A percentile compares a stretch with the other conserved stretches of the same genome.
Conservation (phyloP, 1,284 basidiomycete species). For the Amylostereum chailletii region DNA sequence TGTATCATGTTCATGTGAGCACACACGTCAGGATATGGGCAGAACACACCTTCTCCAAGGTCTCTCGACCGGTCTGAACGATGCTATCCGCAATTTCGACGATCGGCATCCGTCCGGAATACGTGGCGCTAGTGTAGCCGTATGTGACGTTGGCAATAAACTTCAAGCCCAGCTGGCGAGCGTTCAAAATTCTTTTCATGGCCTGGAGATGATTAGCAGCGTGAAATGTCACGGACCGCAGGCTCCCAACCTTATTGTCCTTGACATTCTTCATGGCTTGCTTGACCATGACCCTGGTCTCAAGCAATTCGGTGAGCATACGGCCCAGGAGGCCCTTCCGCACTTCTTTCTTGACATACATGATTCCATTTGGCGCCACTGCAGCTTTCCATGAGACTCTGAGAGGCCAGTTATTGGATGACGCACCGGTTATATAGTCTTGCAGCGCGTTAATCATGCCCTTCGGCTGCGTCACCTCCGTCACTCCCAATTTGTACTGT, state of each 20-base stretch:
- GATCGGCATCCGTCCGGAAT: slow-evolving; percentile 95
- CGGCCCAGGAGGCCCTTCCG: slow-evolving; percentile 81
- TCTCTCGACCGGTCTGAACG: slow-evolving; percentile 93
- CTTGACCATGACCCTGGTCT: slow-evolving; percentile 98
- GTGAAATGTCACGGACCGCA: neutral
- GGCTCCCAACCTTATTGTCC: slow-evolving; percentile 57
- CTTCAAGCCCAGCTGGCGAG: slow-evolving; percentile 83
- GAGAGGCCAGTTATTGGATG: neutral
- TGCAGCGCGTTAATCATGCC: slow-evolving; percentile 64
- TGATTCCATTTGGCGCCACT: slow-evolving; percentile 93
- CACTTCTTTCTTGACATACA: slow-evolving; percentile 85
- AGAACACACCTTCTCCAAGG: slow-evolving; percentile 76
- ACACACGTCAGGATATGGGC: neutral
- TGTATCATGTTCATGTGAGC: slow-evolving; percentile 20
- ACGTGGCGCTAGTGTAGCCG: slow-evolving; percentile 90
- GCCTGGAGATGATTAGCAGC: slow-evolving; percentile 36
- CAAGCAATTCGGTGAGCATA: slow-evolving; percentile 90
- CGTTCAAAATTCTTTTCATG: slow-evolving; percentile 70
- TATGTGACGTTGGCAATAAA: slow-evolving; percentile 89
- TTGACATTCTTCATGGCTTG: slow-evolving; percentile 83
- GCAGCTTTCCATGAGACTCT: neutral
- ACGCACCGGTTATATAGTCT: slow-evolving; percentile 68
- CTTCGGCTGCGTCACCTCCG: slow-evolving; percentile 63
- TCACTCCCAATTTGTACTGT: slow-evolving; percentile 81
- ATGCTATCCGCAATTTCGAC: slow-evolving; percentile 98